A percentile compares a stretch with the other conserved stretches of the same genome.
These are phyloP conservation scores for Pseudogymnoascus pannorum DNA, from an alignment of 2,329 filamentous ascomycete genomes.

Conservation along the genomic window DNA sequence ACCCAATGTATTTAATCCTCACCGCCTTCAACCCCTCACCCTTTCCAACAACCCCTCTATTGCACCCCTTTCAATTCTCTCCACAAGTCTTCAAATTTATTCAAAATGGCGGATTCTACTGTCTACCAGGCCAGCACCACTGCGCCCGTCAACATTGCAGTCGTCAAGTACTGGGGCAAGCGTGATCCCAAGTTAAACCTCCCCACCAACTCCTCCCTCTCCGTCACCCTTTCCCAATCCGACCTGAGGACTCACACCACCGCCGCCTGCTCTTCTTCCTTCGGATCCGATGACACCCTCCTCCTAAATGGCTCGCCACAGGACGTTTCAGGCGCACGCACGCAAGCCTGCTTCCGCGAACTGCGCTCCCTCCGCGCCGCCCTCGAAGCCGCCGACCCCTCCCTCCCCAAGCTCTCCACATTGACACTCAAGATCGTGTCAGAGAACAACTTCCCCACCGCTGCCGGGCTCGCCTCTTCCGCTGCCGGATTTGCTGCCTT, in stretches of 20 bases:
- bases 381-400: slow-evolving; percentile 64
- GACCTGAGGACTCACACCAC: slow-evolving; percentile 95
- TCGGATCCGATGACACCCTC: slow-evolving; percentile 61
- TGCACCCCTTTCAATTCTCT: neutral
- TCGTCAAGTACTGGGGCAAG: slow-evolving; percentile 99
- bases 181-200: slow-evolving; percentile 89
- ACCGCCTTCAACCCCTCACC: slow-evolving; percentile 5
- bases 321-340: slow-evolving; percentile 79
- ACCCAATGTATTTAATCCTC: slow-evolving; percentile 1
- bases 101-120: slow-evolving; percentile 27
- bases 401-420: slow-evolving; percentile 73
- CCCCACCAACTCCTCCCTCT: slow-evolving; percentile 95
- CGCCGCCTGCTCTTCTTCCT: slow-evolving; percentile 75
- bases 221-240: slow-evolving; percentile 88
- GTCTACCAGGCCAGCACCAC: slow-evolving; percentile 93
- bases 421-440: slow-evolving; percentile 80
- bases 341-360: slow-evolving; percentile 88
- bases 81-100: neutral
- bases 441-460: slow-evolving; percentile 98
- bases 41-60: slow-evolving; percentile 1
- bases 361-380: slow-evolving; percentile 69
- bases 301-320: slow-evolving; percentile 77
- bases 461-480: slow-evolving; percentile 75
- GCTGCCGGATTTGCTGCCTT: slow-evolving; percentile 63
- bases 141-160: slow-evolving; percentile 94